Base-by-base conservation (phyloP, 768 basidiomycete species). In the Flagelloscypha sp. region DNA sequence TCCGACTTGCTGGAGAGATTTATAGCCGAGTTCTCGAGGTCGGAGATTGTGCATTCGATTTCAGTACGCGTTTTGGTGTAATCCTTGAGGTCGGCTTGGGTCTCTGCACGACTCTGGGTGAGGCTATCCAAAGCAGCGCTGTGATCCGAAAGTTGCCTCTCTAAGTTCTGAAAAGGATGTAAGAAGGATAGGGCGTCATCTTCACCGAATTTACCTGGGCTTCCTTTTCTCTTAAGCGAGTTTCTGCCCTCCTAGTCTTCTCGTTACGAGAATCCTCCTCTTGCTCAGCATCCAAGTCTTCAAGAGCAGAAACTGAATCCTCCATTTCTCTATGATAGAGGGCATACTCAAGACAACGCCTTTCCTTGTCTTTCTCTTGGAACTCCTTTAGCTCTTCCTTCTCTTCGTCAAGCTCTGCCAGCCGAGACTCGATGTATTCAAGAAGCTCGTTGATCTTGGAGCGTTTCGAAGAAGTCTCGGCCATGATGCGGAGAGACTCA, bases 311-410 rank as follows among this genome's bases (percentile, higher is more conserved):
- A 0, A 74, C 77, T 1, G 94, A 90, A 45, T 98, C 94, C 40
- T 85, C 79, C 24, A 97, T 57, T 51, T 99, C 94, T 23, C 85
- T 72, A 45, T 88, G 84, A 58, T 95, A 89, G 43, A 98, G 59
- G 0, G 92, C 89, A 54, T 97, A 98, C 54, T 99, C 95, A 48
- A 97, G 65, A 55, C 90, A 94, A 25, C 94, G 70, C 24, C 94
- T 67, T 40, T 97, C 89, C 56, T 89, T 88, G 53, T 99, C 95
- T 54, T 90, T 90, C 44, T 87, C 81, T 55, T 95, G 90, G 52
- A 87, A 99, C 55, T 95, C 90, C 53, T 93, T 94, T 37, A 99
- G 60, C 54, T 99, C 95, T 45, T 94, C 88, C 54, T 98, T 98
- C 62, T 99, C 95, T 50, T 95, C 90, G 51, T 99, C 94, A 6